Evolutionary conservation across 2,329 filamentous ascomycete genomes (phyloP).

Genomic region (Zymoseptoria tritici): DNA sequence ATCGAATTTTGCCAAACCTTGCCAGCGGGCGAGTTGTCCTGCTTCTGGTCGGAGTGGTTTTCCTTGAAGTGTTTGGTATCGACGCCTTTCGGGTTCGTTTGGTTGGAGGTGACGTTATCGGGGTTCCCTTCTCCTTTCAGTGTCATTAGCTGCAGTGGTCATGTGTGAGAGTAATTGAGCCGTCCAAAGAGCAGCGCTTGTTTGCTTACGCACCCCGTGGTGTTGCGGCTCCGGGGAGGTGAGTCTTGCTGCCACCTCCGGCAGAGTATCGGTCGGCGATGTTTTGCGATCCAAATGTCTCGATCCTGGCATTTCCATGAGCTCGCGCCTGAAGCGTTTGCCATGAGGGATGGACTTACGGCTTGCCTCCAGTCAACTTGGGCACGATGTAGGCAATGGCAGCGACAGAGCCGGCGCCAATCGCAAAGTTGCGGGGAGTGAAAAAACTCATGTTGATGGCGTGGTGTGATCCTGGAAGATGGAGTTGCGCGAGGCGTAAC

Average conservation of each 20-base stretch:
- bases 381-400: conserved; percentile 16
- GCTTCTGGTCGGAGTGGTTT: conserved; percentile 25
- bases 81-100: conserved; percentile 25
- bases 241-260: conserved; percentile 29
- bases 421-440: conserved; percentile 26
- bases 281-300: conserved; percentile 30
- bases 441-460: conserved; percentile 22
- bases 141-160: not conserved
- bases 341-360: not conserved
- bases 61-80: conserved; percentile 28
- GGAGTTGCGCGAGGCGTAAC: not conserved
- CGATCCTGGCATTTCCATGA: conserved; percentile 21
- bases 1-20: conserved; percentile 27
- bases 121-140: conserved; percentile 18
- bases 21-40: conserved; percentile 10
- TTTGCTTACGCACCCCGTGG: conserved; percentile 20
- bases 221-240: conserved; percentile 30
- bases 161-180: not conserved
- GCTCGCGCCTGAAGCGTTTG: not conserved
- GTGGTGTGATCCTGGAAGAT: not conserved
- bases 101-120: conserved; percentile 17
- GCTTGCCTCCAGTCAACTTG: conserved; percentile 3
- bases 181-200: not conserved
- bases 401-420: conserved; percentile 22
- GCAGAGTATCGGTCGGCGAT: conserved; percentile 29